These are phyloP conservation scores for Abelmoschus esculentus DNA, from an alignment of 345 rosid species.

Conservation along the genomic window DNA sequence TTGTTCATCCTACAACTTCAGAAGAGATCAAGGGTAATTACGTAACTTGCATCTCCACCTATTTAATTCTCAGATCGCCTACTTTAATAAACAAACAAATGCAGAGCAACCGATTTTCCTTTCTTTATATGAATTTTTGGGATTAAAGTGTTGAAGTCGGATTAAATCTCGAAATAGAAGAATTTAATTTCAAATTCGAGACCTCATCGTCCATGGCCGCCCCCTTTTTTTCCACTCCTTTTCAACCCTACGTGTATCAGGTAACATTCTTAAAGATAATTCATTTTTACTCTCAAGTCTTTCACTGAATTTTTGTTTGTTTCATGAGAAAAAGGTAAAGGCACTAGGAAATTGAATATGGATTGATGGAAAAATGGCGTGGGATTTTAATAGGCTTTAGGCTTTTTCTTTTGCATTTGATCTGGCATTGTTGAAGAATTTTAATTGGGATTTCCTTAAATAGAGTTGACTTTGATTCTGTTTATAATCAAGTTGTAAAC, in stretches of 20 bases:
- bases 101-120: background rate
- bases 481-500: background rate
- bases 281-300: background rate
- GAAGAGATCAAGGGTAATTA: background rate
- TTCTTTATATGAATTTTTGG: background rate
- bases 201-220: constrained; percentile 59
- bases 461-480: background rate
- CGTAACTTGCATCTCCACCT: background rate
- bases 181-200: background rate
- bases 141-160: background rate
- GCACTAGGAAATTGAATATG: background rate
- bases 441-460: constrained; percentile 2
- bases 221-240: constrained; percentile 91
- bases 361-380: background rate
- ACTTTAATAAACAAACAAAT: background rate
- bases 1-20: background rate
- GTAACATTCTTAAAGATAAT: constrained; percentile 20
- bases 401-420: constrained; percentile 20
- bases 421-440: constrained; percentile 14
- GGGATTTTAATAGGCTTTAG: constrained; percentile 3
- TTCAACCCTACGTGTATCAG: constrained; percentile 99
- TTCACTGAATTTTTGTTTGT: constrained; percentile 3
- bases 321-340: constrained; percentile 3
- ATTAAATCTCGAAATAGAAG: background rate
- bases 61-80: background rate